Percentiles rank a stretch among this genome's conserved stretches.
Evolutionary conservation across 306 rosid species (phyloP).

Genomic region (Ormosia semicastrata): DNA sequence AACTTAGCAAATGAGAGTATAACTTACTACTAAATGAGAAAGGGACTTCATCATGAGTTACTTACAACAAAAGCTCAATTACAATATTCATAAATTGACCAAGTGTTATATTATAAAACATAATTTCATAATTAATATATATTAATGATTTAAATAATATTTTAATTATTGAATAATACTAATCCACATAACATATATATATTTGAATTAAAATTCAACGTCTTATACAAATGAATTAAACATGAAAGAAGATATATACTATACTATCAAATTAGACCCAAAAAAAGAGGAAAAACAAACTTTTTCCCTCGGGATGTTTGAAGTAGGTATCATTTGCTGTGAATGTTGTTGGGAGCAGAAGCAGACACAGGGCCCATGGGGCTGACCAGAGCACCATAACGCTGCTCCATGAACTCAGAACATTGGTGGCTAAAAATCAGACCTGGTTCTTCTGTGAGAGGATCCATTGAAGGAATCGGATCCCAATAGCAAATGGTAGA

Average conservation of each 20-base stretch:
- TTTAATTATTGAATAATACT: no score
- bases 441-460: slow-evolving; percentile 36
- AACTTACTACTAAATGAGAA: no score
- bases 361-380: not conserved
- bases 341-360: not conserved
- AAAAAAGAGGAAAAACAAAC: not conserved
- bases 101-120: no score
- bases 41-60: no score
- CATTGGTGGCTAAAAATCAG: slow-evolving; percentile 43
- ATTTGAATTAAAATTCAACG: no score
- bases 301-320: not conserved
- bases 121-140: no score
- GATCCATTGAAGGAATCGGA: slow-evolving; percentile 39
- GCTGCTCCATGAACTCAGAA: slow-evolving; percentile 17
- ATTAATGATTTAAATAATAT: no score
- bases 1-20: no score
- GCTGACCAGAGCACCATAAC: not conserved
- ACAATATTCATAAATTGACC: no score
- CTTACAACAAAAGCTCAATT: no score
- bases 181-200: no score
- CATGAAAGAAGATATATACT: not conserved
- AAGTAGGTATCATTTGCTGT: not conserved
- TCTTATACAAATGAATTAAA: not conserved
- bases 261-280: not conserved
- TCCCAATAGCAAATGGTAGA: slow-evolving; percentile 48